phyloP scores from a whole-genome alignment of 768 basidiomycete genomes.

The Leccinum barrowsii region DNA sequence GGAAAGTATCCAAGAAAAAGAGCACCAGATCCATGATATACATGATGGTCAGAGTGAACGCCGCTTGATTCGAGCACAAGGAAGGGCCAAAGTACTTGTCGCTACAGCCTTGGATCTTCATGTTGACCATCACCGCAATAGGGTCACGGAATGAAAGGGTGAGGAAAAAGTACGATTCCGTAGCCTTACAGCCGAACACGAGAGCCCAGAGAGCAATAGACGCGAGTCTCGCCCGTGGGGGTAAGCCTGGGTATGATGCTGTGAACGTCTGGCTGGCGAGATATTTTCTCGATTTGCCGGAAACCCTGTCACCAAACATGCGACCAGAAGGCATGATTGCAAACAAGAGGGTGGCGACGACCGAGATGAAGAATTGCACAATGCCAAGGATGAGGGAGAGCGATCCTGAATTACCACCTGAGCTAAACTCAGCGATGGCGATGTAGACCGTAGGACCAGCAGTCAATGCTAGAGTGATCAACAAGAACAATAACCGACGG shows the following conservation, averaged over 20 bases:
- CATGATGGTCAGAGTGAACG: slow-evolving; percentile 96
- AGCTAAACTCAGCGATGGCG: slow-evolving; percentile 70
- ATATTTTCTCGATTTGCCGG: slow-evolving; percentile 93
- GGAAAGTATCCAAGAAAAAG: slow-evolving; percentile 98
- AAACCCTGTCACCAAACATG: slow-evolving; percentile 98
- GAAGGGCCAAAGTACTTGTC: slow-evolving; percentile 83
- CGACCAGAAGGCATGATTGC: slow-evolving; percentile 91
- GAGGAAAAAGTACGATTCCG: slow-evolving; percentile 97
- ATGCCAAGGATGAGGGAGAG: slow-evolving; percentile 91
- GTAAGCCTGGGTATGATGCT: slow-evolving; percentile 82
- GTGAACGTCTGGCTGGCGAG: slow-evolving; percentile 98
- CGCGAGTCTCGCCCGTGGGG: slow-evolving; percentile 62
- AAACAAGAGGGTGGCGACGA: slow-evolving; percentile 82
- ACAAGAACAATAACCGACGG: slow-evolving; percentile 83
- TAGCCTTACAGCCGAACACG: slow-evolving; percentile 94
- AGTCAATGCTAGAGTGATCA: slow-evolving; percentile 87
- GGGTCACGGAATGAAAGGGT: slow-evolving; percentile 93
- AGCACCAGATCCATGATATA: slow-evolving; percentile 96
- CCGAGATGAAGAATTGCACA: slow-evolving; percentile 94
- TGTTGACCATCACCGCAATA: slow-evolving; percentile 91
- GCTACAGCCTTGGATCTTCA: slow-evolving; percentile 89
- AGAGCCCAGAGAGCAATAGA: slow-evolving; percentile 85
- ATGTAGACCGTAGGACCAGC: slow-evolving; percentile 94
- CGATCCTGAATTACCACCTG: slow-evolving; percentile 55
- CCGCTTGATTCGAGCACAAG: slow-evolving; percentile 90